Base-by-base conservation (phyloP, 495 filamentous ascomycete species). In the Hypomontagnella submonticulosa region DNA sequence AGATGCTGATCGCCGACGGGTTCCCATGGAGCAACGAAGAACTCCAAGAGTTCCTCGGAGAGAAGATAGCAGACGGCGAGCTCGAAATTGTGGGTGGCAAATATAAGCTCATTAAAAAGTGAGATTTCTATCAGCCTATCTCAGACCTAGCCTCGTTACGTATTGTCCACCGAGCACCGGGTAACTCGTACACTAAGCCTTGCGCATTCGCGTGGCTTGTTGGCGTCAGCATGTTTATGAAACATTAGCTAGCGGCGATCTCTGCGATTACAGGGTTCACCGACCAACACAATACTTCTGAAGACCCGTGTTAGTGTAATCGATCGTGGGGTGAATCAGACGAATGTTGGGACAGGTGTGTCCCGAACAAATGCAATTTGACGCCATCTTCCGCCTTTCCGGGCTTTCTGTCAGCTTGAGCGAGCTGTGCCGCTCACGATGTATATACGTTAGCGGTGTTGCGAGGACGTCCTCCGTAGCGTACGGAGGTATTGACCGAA, bases 1-100 rank as follows among this genome's bases (percentile, higher is more conserved):
- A 89, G 73, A 90, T 99, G 82, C 83, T 92, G 23, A 88, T 98
- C 27, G 85, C 89, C 1, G 93, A 91, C 11, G 91, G 92, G 5
- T 97, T 97, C 70, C 87, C 91, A 11, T 97, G 86, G 80, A 85
- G 84, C 23, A 83, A 83, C 34, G 88, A 90, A 69, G 88, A 91
- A 75, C 72, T 97, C 71, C 84, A 85, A 56, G 89, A 89, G 69
- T 92, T 97, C 70, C 73, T 98, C 50, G 84, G 78, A 9, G 84
- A 87, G 58, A 91, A 93, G 87, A 88, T 94, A 3, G 75, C 77
- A 0, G 85, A 81, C 50, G 90, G 88, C 41, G 87, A 86, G 71
- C 73, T 96, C 71, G 89, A 92, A 76, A 81, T 92, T 70, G 83
- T 81, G 40, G 90, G 88, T 2, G 90, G 89, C n/a, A 89, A 84